A percentile compares a stretch with the other conserved stretches of the same genome.
These are phyloP conservation scores for Pestalotiopsis sp. DNA, from an alignment of 2,329 filamentous ascomycete genomes.

Conservation along the genomic window DNA sequence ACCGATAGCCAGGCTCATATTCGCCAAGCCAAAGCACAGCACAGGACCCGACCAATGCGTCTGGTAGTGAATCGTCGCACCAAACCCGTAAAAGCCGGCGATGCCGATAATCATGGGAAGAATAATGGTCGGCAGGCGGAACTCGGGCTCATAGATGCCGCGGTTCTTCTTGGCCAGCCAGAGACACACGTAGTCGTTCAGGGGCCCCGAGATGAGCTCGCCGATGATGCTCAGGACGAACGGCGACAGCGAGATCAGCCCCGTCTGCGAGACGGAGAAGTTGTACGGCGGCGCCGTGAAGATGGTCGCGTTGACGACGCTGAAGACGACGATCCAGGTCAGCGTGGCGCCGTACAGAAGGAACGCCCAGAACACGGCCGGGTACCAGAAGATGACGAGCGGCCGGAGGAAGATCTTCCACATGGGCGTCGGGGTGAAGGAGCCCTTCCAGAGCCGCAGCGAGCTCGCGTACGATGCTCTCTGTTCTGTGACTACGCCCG, in stretches of 20 bases:
- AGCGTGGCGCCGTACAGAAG: constrained; percentile 48
- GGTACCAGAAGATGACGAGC: constrained; percentile 51
- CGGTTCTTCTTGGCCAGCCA: constrained; percentile 50
- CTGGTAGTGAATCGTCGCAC: constrained; percentile 44
- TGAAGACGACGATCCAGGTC: constrained; percentile 46
- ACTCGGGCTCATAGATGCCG: constrained; percentile 58
- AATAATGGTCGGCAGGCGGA: constrained; percentile 44
- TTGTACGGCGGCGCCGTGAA: constrained; percentile 54
- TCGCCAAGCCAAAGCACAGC: constrained; percentile 50
- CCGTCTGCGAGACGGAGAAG: constrained; percentile 50
- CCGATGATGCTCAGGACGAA: constrained; percentile 51
- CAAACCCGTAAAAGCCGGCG: constrained; percentile 51
- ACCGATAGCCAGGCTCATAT: constrained; percentile 49
- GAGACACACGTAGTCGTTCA: constrained; percentile 47
- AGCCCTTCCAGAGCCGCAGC: constrained; percentile 37
- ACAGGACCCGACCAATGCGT: constrained; percentile 52
- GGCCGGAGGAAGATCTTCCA: constrained; percentile 46
- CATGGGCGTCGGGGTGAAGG: constrained; percentile 38
- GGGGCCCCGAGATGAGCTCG: constrained; percentile 44
- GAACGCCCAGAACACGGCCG: constrained; percentile 53
- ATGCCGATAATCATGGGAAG: constrained; percentile 42
- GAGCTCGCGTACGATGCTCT: constrained; percentile 36
- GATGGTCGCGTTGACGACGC: constrained; percentile 51
- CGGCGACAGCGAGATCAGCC: constrained; percentile 53
- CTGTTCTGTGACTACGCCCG: constrained; percentile 24